These are phyloP conservation scores for Globisporangium echinulatum DNA, from an alignment of 352 stramenopile species.

Conservation along the genomic window DNA sequence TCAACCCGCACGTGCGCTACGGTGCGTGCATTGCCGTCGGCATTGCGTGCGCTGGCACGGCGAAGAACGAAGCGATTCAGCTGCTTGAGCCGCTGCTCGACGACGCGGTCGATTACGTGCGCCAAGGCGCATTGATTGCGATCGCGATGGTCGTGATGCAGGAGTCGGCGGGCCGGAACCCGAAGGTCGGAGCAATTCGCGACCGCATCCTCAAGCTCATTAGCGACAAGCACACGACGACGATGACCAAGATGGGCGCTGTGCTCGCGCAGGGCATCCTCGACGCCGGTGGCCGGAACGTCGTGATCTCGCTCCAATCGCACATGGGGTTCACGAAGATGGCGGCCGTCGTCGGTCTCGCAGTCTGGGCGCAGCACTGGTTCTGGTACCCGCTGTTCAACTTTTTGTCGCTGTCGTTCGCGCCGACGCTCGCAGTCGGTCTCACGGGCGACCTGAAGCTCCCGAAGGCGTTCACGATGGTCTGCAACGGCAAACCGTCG, in stretches of 20 bases:
- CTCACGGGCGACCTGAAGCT: conserved; percentile 98
- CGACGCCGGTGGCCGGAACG: conserved; percentile 97
- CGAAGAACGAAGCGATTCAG: conserved; percentile 95
- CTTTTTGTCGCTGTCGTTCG: conserved; percentile 96
- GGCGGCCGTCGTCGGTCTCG: conserved; percentile 93
- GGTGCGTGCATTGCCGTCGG: conserved; percentile 98
- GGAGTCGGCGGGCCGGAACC: conserved; percentile 86
- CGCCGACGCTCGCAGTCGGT: conserved; percentile 94
- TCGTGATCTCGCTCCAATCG: conserved; percentile 94
- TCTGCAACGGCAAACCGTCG: conserved; percentile 93
- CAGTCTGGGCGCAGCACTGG: conserved; percentile 98
- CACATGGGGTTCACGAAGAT: conserved; percentile 98
- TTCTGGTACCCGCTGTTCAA: conserved; percentile 99
- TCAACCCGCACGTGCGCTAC: conserved; percentile 99
- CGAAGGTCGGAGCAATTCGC: conserved; percentile 81
- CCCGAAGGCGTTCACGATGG: conserved; percentile 91
- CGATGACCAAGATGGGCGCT: conserved; percentile 98
- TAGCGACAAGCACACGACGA: conserved; percentile 97
- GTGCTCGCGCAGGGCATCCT: conserved; percentile 97
- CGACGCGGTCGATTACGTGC: conserved; percentile 98
- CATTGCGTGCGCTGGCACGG: conserved; percentile 96
- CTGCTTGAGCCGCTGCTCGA: conserved; percentile 97
- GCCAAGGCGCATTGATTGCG: conserved; percentile 95
- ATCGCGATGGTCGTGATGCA: conserved; percentile 99
- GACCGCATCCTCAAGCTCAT: conserved; percentile 88